Conservation (phyloP, 176 grass and related monocot species). For the barley (Hordeum vulgare) region MorexV3_pseudomolecules_assembly NC_058518.1:1728573-1729072, state of each 20-base stretch:
- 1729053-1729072: background rate
- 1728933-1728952: background rate
- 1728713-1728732: too few relatives aligned
- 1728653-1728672: background rate
- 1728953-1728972: background rate
- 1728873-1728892: too few relatives aligned
- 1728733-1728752: too few relatives aligned
- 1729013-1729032: background rate
- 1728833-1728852: too few relatives aligned
- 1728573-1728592: background rate
- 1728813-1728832: too few relatives aligned
- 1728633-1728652: background rate
- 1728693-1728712: background rate
- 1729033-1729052: background rate
- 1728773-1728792: too few relatives aligned
- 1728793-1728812: too few relatives aligned
- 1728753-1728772: too few relatives aligned
- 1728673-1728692: background rate
- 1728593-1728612: background rate
- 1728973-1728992: background rate
- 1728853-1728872: too few relatives aligned
- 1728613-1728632: background rate
- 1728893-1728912: background rate
- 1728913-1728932: too few relatives aligned
- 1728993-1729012: background rate